Percentiles rank a stretch among this genome's conserved stretches.
Conservation (phyloP, 2,329 filamentous ascomycete species). For the Cladobotryum mycophilum region DNA sequence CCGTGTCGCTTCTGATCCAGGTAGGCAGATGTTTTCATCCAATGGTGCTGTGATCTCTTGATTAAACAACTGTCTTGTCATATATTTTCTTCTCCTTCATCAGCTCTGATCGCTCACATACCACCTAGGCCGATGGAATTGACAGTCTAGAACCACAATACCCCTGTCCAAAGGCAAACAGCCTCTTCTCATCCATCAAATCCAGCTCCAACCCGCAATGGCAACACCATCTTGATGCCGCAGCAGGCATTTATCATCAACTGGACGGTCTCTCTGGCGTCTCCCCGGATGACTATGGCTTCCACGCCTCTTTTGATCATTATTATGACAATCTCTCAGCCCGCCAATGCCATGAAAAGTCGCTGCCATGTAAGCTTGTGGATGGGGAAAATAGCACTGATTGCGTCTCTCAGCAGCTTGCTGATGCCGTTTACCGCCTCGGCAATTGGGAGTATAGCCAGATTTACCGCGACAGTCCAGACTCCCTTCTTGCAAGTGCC, state of each 20-base stretch:
- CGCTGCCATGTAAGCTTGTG: slow-evolving; percentile 60
- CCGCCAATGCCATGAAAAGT: slow-evolving; percentile 67
- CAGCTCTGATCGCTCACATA: neutral
- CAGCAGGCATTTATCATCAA: slow-evolving; percentile 46
- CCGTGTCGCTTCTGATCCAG: slow-evolving; percentile 44
- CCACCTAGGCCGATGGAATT: slow-evolving; percentile 41
- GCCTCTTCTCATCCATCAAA: slow-evolving; percentile 38
- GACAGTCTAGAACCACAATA: slow-evolving; percentile 74
- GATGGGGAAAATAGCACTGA: slow-evolving; percentile 37
- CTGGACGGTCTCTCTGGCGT: slow-evolving; percentile 68
- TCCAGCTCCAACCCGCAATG: slow-evolving; percentile 45
- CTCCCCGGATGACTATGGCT: slow-evolving; percentile 46
- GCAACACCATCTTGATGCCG: slow-evolving; percentile 55
- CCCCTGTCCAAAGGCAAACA: slow-evolving; percentile 48
- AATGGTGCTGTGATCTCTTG: neutral
- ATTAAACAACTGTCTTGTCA: neutral
- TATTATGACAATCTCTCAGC: slow-evolving; percentile 82
- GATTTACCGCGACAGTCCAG: slow-evolving; percentile 62
- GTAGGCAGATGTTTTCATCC: slow-evolving; percentile 12
- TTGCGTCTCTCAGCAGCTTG: slow-evolving; percentile 58
- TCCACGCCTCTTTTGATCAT: slow-evolving; percentile 69
- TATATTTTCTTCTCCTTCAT: neutral
- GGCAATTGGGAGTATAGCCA: slow-evolving; percentile 78
- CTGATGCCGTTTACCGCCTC: slow-evolving; percentile 66
- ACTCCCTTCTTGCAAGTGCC: slow-evolving; percentile 55